Conservation (phyloP, 352 stramenopile genomes). For the Pythium utonaiense region DNA sequence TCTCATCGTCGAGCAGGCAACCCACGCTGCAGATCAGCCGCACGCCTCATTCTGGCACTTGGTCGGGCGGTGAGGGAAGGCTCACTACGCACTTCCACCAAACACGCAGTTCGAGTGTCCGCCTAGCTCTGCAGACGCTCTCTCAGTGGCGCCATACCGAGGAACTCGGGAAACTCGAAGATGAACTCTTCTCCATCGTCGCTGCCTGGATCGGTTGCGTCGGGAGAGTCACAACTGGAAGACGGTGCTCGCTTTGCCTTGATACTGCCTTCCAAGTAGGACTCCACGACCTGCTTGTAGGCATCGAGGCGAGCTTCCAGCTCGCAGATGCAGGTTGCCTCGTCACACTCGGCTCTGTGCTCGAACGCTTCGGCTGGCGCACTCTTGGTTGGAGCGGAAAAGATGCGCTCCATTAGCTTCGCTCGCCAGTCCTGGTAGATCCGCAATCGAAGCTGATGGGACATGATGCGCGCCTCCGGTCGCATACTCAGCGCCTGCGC, state of each 20-base stretch:
- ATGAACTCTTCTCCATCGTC: slow-evolving; percentile 36
- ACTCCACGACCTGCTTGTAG: slow-evolving; percentile 54
- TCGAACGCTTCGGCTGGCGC: slow-evolving; percentile 2
- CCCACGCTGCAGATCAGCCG: slow-evolving; percentile 3
- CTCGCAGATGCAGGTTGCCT: slow-evolving; percentile 43
- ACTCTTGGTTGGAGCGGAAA: slow-evolving; percentile 30
- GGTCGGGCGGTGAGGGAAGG: slow-evolving; percentile 5
- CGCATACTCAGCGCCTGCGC: slow-evolving; percentile 64
- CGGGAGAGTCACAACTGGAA: slow-evolving; percentile 8
- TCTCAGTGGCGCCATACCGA: slow-evolving; percentile 24
- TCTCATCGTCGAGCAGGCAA: slow-evolving; percentile 22
- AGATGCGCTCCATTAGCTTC: slow-evolving; percentile 66
- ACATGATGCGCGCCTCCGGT: slow-evolving; percentile 67
- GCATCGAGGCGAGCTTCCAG: slow-evolving; percentile 41
- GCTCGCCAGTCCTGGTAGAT: slow-evolving; percentile 85
- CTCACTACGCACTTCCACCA: slow-evolving; percentile 1
- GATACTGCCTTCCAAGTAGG: slow-evolving; percentile 58
- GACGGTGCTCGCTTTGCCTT: slow-evolving; percentile 32
- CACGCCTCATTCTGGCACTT: not conserved
- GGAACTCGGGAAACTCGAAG: slow-evolving; percentile 56
- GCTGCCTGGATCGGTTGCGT: slow-evolving; percentile 28
- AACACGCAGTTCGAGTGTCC: not conserved
- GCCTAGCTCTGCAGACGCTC: slow-evolving; percentile 22
- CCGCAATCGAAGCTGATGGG: slow-evolving; percentile 66
- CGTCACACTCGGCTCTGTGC: slow-evolving; percentile 12